phyloP scores from a whole-genome alignment of 257 asterid species.

The Jaltomata sinuosa region DNA sequence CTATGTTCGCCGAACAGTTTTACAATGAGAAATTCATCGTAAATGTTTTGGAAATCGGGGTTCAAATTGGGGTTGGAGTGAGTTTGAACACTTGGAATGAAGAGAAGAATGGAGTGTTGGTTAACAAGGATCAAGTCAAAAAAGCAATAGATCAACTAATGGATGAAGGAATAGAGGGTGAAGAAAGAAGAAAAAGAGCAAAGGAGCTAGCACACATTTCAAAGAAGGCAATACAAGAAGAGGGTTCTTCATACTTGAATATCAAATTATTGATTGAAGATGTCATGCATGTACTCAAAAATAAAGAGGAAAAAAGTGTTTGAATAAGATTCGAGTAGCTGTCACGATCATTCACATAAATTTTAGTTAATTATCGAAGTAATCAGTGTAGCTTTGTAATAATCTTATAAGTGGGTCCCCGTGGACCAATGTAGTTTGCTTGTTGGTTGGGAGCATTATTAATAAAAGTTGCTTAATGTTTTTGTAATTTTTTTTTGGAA shows the following conservation, averaged over 20 bases:
- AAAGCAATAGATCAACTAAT: constrained; percentile 8
- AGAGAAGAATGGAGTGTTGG: constrained; percentile 4
- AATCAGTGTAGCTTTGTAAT: no score
- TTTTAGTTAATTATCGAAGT: no score
- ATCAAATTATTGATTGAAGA: constrained; percentile 13
- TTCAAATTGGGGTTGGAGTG: constrained; percentile 8
- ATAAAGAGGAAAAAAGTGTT: background rate
- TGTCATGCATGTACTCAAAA: background rate
- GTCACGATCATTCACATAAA: background rate
- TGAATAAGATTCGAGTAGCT: background rate
- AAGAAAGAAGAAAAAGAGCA: constrained; percentile 14
- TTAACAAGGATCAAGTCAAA: constrained; percentile 3
- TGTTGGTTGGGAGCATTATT: no score
- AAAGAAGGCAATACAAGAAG: constrained; percentile 9
- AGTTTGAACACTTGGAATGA: background rate
- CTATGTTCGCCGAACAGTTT: constrained; percentile 23
- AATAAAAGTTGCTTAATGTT: no score
- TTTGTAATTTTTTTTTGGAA: no score
- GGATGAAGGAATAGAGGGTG: constrained; percentile 23
- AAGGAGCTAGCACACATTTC: constrained; percentile 20
- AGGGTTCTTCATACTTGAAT: constrained; percentile 20
- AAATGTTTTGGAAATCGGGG: constrained; percentile 5
- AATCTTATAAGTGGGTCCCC: background rate
- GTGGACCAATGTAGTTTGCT: background rate
- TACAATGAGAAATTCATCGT: constrained; percentile 20